phyloP scores from a whole-genome alignment of 805 yeast genomes.

The Wickerhamomyces chambardii region DNA sequence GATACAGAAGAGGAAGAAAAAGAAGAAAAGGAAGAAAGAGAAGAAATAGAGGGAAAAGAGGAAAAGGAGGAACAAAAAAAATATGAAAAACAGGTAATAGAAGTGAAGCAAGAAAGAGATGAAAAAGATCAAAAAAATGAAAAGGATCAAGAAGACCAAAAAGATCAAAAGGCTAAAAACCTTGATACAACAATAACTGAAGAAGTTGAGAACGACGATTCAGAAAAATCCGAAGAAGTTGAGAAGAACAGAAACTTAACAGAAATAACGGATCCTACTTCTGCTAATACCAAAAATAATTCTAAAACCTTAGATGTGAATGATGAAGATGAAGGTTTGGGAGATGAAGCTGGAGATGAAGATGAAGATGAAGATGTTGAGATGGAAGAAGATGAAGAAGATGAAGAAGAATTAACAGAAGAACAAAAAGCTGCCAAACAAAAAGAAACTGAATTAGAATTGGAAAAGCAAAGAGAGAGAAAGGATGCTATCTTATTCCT shows the following conservation, averaged over 20 bases:
- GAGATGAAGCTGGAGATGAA: constrained; percentile 5
- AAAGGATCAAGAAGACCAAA: constrained; percentile 13
- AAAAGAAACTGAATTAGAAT: constrained; percentile 12
- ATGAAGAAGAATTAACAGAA: constrained; percentile 13
- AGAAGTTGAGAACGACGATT: constrained; percentile 7
- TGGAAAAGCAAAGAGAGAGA: constrained; percentile 31
- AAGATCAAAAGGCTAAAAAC: constrained; percentile 15
- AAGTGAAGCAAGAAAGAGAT: constrained; percentile 4
- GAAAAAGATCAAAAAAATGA: constrained; percentile 11
- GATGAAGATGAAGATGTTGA: constrained; percentile 12
- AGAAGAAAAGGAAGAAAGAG: constrained; percentile 1
- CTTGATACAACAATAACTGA: no score
- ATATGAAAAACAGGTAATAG: constrained; percentile 4
- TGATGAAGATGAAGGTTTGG: constrained; percentile 11
- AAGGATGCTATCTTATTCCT: constrained; percentile 63
- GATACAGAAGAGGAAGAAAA: no score
- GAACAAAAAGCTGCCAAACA: constrained; percentile 13
- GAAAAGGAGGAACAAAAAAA: constrained; percentile 10
- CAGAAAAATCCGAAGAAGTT: constrained; percentile 13
- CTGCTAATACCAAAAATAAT: no score
- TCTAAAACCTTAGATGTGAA: no score
- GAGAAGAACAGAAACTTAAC: no score
- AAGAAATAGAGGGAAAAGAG: constrained; percentile 11
- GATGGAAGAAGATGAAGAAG: constrained; percentile 15
- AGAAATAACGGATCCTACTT: no score